Evolutionary conservation across 1,284 basidiomycete genomes (phyloP), one percentile per base, ranked within the genome.

Genomic region (Paramarasmius palmivorus): DNA sequence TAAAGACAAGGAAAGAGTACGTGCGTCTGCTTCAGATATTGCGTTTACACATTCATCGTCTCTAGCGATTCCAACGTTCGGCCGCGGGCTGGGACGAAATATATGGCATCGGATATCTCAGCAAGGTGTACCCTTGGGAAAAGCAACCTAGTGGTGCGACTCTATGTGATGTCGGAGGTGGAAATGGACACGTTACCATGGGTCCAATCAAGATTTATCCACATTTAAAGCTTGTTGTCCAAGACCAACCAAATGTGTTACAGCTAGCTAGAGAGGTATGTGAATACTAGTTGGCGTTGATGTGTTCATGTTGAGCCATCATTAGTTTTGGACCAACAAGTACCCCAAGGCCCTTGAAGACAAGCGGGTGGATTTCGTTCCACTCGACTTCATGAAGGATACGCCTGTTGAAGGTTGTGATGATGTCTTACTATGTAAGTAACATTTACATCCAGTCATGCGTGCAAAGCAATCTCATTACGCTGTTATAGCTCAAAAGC

Each of bases 151-250:
- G 61, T 3, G 68, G 65, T 10, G 65, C 74, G 0, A 70, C 68
- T 0, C 57, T 84, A 8, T 77, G 75, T 36, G 82, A 83, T 60
- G 67, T 84, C 7, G 81, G 77, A 2, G 71, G 76, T 1, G 75
- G 79, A 1, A 62, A 73, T 23, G 81, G 82, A 0, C 61, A 69
- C n/a, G 63, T 77, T 17, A 66, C 73, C 3, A 64, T 81, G 15
- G 67, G 70, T 19, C 67, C 84, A 4, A 61, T 71, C 0, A 74
- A 70, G 56, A 60, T 60, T 6, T 67, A 73, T 45, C 73, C 78
- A 0, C 66, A 74, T 14, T 56, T 84, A n/a, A 69, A 68, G 26
- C 58, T 79, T 15, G 63, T 71, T 3, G 52, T 81, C 3, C 81
- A 83, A 61, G 82, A 83, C 55, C 58, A 73, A 7, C 71, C 71